phyloP scores from a whole-genome alignment of 345 rosid genomes.

The Psidium friedrichsthalianum region DNA sequence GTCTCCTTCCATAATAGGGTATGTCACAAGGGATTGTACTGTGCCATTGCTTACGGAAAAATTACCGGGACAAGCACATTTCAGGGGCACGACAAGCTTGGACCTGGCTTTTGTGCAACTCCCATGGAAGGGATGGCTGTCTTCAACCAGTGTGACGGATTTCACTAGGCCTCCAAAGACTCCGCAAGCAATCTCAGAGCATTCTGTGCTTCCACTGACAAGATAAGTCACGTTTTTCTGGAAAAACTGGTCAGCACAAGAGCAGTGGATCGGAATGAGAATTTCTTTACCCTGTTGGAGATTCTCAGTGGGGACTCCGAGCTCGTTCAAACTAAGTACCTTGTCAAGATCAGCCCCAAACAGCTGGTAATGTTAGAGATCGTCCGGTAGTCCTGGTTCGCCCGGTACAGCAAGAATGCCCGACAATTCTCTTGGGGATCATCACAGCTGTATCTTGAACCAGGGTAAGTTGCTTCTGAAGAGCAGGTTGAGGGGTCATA shows the following conservation, averaged over 20 bases:
- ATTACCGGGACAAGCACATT: slow-evolving; percentile 47
- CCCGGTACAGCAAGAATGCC: slow-evolving; percentile 37
- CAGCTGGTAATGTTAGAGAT: slow-evolving; percentile 22
- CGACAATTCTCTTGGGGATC: slow-evolving; percentile 13
- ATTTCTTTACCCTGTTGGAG: slow-evolving; percentile 35
- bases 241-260: slow-evolving; percentile 23
- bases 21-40: slow-evolving; percentile 30
- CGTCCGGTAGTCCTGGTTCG: slow-evolving; percentile 18
- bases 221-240: slow-evolving; percentile 14
- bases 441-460: slow-evolving; percentile 41
- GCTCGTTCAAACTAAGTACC: slow-evolving; percentile 17
- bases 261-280: slow-evolving; percentile 30
- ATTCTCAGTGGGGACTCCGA: slow-evolving; percentile 3
- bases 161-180: slow-evolving; percentile 37
- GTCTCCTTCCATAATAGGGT: slow-evolving; percentile 41
- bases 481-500: slow-evolving; percentile 32
- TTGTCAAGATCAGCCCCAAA: slow-evolving; percentile 7
- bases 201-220: slow-evolving; percentile 6
- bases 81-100: slow-evolving; percentile 28
- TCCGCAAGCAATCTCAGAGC: slow-evolving; percentile 25
- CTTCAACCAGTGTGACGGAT: slow-evolving; percentile 10
- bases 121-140: slow-evolving; percentile 9
- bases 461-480: slow-evolving; percentile 7
- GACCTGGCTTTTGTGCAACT: slow-evolving; percentile 6
- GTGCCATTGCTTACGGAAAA: not conserved